A percentile compares a stretch with the other conserved stretches of the same genome.
Evolutionary conservation across 2,329 filamentous ascomycete genomes (phyloP).

Genomic region (Aureobasidium sp.): DNA sequence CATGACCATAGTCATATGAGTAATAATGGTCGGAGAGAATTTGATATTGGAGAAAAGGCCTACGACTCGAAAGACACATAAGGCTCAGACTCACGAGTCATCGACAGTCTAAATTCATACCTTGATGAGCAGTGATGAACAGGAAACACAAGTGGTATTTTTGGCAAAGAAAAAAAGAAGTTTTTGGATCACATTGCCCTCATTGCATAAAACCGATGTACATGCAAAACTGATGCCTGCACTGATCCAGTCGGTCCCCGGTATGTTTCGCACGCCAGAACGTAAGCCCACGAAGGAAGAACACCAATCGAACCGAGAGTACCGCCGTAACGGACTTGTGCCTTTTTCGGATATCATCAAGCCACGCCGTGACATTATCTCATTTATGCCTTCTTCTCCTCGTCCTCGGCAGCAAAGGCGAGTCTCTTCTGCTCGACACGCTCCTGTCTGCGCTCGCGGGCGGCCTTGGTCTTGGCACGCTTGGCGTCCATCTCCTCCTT

Average conservation of each 20-base stretch:
- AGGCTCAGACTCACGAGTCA: neutral
- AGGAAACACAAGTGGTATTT: conserved; percentile 12
- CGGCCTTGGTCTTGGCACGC: conserved; percentile 99
- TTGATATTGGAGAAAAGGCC: neutral
- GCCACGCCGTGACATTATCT: conserved; percentile 12
- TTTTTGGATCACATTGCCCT: conserved; percentile 17
- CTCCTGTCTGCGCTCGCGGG: conserved; percentile 95
- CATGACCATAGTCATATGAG: neutral
- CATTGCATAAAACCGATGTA: conserved; percentile 18
- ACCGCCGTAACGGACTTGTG: conserved; percentile 16
- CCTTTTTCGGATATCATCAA: conserved; percentile 16
- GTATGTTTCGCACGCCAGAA: conserved; percentile 17
- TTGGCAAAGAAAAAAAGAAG: conserved; percentile 15
- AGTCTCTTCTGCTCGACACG: conserved; percentile 85
- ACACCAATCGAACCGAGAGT: conserved; percentile 16
- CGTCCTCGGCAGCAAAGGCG: conserved; percentile 68
- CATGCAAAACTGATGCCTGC: conserved; percentile 15
- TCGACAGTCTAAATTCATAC: neutral
- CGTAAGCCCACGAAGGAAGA: conserved; percentile 15
- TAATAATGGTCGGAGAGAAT: neutral
- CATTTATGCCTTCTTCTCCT: conserved; percentile 32
- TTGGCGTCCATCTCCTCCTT: conserved; percentile 87
- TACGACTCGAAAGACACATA: neutral
- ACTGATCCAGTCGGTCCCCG: conserved; percentile 16
- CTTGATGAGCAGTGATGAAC: neutral